Evolutionary conservation across 352 stramenopile species (phyloP), one percentile per base, ranked within the genome.

Genomic region (Saprolegnia diclina): DNA sequence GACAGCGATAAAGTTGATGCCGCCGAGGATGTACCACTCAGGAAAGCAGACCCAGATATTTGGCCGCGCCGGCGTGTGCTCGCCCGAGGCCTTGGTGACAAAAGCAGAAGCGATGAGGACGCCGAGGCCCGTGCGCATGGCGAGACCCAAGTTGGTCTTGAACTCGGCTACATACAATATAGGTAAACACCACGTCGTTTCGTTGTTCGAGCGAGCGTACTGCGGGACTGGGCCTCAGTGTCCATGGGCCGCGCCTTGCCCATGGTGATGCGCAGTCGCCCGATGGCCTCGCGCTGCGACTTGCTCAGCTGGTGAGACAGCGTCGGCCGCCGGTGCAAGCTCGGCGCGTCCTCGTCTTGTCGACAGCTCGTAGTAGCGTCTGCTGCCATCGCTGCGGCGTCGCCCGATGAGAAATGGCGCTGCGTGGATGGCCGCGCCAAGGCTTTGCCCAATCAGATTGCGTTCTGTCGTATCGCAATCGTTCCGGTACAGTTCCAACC

Each of bases 1-100:
- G 22, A 87, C 78, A 10, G 82, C 84, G 55, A 83, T 88, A 71
- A 90, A 92, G 66, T 80, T 90, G 19, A 92, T 73, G 73, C 83
- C 83, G 52, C 83, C 83, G 44, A 88, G 52, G 54, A 83, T 88
- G 73, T 91, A 91, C 54, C 65, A 91, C 11, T 81, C 65, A 0
- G 84, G 84, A 42, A 92, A 92, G 22, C 90, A 74, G 18, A 79
- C 73, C 84, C 84, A 92, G 57, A 86, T 85, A 64, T 91, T 90
- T 46, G 74, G 73, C 48, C 84, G 63, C 26, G 32, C 74, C 67
- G 37, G 71, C 71, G 26, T 68, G 72, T 5, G 78, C 68, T 89
- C 87, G 44, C 78, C 55, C 11, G 72, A 62, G 57, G 86, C 72
- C 13, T 79, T 75, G 22, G 78, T 89, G 66, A 91, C 81, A 22